A percentile compares a stretch with the other conserved stretches of the same genome.
phyloP scores from a whole-genome alignment of 31 red algal genomes.

The Bonnemaisonia californica region DNA sequence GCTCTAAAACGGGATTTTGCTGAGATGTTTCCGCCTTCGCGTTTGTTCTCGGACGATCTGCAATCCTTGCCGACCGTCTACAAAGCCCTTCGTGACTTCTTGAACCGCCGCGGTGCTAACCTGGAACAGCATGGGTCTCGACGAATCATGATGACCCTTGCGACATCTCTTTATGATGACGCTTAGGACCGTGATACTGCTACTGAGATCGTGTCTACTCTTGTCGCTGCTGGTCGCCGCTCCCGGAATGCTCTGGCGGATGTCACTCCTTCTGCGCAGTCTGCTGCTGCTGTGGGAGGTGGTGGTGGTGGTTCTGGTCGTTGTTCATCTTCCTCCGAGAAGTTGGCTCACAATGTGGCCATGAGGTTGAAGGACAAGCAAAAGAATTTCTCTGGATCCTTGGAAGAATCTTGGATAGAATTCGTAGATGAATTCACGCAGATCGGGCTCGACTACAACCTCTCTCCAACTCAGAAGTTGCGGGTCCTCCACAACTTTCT shows the following conservation, averaged over 20 bases:
- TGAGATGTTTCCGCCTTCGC: neutral
- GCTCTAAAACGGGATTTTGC: no score
- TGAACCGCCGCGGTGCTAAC: slow-evolving; percentile 6
- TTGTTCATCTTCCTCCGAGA: neutral
- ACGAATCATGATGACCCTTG: neutral
- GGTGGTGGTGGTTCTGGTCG: no score
- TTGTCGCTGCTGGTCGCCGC: no score
- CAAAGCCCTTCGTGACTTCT: slow-evolving; percentile 1
- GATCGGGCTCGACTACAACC: slow-evolving; percentile 9
- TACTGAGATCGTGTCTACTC: no score
- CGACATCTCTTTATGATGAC: no score
- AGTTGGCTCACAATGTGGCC: neutral
- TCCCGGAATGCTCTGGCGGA: no score
- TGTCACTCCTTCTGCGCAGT: no score
- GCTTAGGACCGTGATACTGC: no score
- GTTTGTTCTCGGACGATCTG: neutral
- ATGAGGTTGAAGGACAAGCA: neutral
- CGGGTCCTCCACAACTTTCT: slow-evolving; percentile 8
- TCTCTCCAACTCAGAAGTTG: neutral
- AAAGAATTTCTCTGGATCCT: neutral
- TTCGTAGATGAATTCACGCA: neutral
- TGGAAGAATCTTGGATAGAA: neutral
- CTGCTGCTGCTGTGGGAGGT: no score
- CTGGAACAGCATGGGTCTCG: neutral
- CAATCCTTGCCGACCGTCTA: neutral